A percentile compares a stretch with the other conserved stretches of the same genome.
Conservation (phyloP, 139 green algal species). For the Chlamydomonas schloesseri region DNA sequence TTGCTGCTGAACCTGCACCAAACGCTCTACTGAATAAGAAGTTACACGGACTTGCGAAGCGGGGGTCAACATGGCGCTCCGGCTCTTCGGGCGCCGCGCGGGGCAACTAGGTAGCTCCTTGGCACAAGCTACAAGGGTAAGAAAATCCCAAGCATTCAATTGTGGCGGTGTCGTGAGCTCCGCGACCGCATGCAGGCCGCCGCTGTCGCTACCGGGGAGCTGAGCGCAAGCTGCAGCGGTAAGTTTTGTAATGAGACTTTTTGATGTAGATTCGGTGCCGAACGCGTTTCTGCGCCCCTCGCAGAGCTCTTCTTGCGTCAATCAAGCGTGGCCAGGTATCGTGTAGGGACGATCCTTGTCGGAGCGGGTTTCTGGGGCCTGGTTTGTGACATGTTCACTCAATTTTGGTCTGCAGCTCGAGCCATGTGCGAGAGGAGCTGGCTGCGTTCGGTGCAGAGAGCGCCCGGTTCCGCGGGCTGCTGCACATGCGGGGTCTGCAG, state of each 20-base stretch:
- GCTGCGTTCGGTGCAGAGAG: not conserved
- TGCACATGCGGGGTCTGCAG: slow-evolving; percentile 26
- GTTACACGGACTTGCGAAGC: too few species aligned
- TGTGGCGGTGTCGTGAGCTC: too few species aligned
- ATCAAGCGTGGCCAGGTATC: not conserved
- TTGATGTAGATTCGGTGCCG: too few species aligned
- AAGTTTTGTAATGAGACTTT: not conserved
- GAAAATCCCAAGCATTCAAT: too few species aligned
- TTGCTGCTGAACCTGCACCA: too few species aligned
- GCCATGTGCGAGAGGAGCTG: slow-evolving; percentile 7
- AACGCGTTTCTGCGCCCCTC: not conserved
- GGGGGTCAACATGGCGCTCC: slow-evolving; percentile 21
- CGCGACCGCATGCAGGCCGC: slow-evolving; percentile 11
- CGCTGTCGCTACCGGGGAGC: slow-evolving; percentile 21
- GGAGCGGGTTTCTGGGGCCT: too few species aligned
- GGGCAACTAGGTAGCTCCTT: slow-evolving; percentile 32
- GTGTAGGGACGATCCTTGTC: not conserved
- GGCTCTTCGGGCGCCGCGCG: slow-evolving; percentile 15
- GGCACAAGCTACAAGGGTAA: slow-evolving; percentile 32
- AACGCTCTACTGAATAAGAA: too few species aligned
- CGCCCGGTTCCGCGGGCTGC: not conserved
- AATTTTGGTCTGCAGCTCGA: not conserved
- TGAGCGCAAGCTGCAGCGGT: slow-evolving; percentile 19
- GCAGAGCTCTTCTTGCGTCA: slow-evolving; percentile 16
- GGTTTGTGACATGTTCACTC: too few species aligned